Evolutionary conservation across 1,284 basidiomycete species (phyloP), one percentile per base, ranked within the genome.

Genomic region (Tilletia caries): DNA sequence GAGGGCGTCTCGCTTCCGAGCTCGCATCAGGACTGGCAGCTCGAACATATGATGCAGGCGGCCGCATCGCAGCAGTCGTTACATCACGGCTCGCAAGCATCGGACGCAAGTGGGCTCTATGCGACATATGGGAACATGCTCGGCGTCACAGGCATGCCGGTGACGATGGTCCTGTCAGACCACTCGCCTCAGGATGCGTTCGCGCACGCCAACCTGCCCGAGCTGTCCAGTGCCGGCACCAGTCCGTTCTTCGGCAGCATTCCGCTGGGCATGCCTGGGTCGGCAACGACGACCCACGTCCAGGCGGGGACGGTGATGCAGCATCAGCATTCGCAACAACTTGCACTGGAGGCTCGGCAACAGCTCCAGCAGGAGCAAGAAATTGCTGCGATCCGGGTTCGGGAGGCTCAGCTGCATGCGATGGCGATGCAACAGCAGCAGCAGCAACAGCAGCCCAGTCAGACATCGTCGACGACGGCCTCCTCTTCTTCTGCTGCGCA

Each of bases 21-120:
- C 58, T 62, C 58, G 15, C 58, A 50, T n/a, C 48, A 62, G 29
- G 58, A 62, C 13, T 62, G 58, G 58, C 32, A 62, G 4, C 5
- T 62, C 13, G 18, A 33, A 8, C 58, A 62, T 15, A 37, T 37
- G 58, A 62, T 62, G 58, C 58, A 62, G 18, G 27, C 58, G 58
- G 37, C 37, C 8, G 37, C 37, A 41, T 62, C 58, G 18, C 58
- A 62, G 20, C 48, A 50, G 23, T 50, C 48, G 20, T 15, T 41
- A 15, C 37, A 41, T 15, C 37, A 41, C 10, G 15, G 37, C 37
- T 62, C 58, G 6, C 58, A 62, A 29, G 58, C 32, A 33, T 37
- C 29, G n/a, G 58, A 62, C 15, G 58, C 58, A n/a, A 37, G 58
- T 29, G 58, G 58, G 15, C 58, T 62, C 10, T 62, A 62, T 18